Conservation (phyloP, 495 filamentous ascomycete genomes). For the Lepidopterella palustris region DNA sequence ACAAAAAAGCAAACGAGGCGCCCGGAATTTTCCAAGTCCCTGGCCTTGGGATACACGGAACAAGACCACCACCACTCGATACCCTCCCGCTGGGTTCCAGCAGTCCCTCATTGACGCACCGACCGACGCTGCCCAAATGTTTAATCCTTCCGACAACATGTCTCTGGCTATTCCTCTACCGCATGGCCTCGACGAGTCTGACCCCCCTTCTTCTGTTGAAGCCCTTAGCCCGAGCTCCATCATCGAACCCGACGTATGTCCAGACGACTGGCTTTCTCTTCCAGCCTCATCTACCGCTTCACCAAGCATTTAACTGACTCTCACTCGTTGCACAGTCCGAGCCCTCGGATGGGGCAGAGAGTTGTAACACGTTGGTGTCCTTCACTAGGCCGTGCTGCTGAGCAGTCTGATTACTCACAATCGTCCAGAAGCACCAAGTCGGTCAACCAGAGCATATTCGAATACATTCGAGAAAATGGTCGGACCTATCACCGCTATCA, state of each 20-base stretch:
- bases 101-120: neutral
- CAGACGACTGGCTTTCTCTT: neutral
- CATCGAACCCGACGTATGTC: slow-evolving; percentile 29
- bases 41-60: neutral
- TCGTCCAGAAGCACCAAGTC: slow-evolving; percentile 31
- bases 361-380: slow-evolving; percentile 29
- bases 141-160: slow-evolving; percentile 20
- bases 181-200: slow-evolving; percentile 14
- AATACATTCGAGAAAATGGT: slow-evolving; percentile 33
- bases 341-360: slow-evolving; percentile 24
- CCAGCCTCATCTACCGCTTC: neutral
- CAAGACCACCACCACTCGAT: slow-evolving; percentile 4
- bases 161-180: slow-evolving; percentile 23
- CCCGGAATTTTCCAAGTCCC: neutral
- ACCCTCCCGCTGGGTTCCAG: neutral
- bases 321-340: slow-evolving; percentile 20
- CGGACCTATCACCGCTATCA: slow-evolving; percentile 32
- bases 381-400: neutral
- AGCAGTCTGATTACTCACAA: slow-evolving; percentile 14
- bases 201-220: slow-evolving; percentile 25
- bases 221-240: slow-evolving; percentile 23
- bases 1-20: neutral
- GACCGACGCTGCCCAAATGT: neutral
- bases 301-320: slow-evolving; percentile 15
- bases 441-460: slow-evolving; percentile 32